Percentiles rank a stretch among this genome's conserved stretches.
Conservation (phyloP, 1,284 basidiomycete genomes). For the Cutaneotrichosporon spelunceum region DNA sequence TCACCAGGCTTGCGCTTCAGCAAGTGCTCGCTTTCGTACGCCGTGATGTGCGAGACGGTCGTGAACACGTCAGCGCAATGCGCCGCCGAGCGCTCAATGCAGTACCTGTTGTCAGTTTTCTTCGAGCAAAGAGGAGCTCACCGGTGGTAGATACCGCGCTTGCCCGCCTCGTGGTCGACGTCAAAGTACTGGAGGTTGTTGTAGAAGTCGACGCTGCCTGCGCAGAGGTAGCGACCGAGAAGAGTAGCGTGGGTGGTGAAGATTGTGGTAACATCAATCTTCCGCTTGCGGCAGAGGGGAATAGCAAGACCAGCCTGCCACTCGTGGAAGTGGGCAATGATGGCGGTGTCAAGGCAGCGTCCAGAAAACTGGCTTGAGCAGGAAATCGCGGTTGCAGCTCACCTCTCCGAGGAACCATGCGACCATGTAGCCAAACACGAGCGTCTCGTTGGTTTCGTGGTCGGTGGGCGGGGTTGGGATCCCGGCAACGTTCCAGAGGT, state of each 20-base stretch:
- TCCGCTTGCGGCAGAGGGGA: conserved; percentile 89
- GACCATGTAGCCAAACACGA: conserved; percentile 96
- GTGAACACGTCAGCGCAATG: conserved; percentile 98
- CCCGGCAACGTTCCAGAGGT: conserved; percentile 95
- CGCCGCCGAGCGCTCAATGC: conserved; percentile 89
- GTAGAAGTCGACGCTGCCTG: conserved; percentile 97
- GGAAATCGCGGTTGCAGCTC: conserved; percentile 32
- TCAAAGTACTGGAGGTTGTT: conserved; percentile 99
- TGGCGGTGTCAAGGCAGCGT: conserved; percentile 73
- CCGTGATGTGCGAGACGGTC: conserved; percentile 96
- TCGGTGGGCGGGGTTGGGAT: conserved; percentile 95
- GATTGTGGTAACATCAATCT: conserved; percentile 96
- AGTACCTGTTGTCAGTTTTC: conserved; percentile 70
- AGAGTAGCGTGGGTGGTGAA: conserved; percentile 99
- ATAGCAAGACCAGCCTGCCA: conserved; percentile 99
- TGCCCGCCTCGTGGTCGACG: conserved; percentile 97
- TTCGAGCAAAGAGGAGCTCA: conserved; percentile 23
- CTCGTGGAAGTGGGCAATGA: conserved; percentile 98
- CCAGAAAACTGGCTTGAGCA: conserved; percentile 63
- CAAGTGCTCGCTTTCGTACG: conserved; percentile 92
- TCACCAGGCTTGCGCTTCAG: conserved; percentile 78
- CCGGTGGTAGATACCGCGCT: conserved; percentile 82
- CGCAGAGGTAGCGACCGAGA: conserved; percentile 95
- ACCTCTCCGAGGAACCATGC: conserved; percentile 99
- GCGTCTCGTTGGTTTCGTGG: conserved; percentile 97